Base-by-base conservation (phyloP, 1,284 basidiomycete genomes). In the Neonothopanus nambi region DNA sequence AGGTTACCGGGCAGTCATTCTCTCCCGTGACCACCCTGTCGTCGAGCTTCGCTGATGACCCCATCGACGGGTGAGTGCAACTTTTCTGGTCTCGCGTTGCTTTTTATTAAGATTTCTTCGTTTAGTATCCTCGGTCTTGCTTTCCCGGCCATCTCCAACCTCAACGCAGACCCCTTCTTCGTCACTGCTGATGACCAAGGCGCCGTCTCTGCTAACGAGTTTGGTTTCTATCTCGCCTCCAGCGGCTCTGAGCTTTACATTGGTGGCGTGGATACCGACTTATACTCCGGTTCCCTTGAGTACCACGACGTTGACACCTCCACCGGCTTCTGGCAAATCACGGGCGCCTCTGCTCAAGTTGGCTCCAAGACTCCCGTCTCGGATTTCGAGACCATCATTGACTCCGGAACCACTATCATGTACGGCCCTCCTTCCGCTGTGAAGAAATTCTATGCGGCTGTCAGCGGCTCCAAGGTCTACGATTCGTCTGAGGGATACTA, bases 21-120 rank as follows among this genome's bases (percentile, higher is more conserved):
- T 55, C 59, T 21, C 51, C 58, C 9, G 62, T 62, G 12, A 62
- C 61, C 26, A 59, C 55, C 23, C 48, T 61, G 9, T 60, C 59
- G 15, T 39, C 55, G 11, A 54, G 54, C 35, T 70, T 73, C 61
- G 36, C 21, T 2, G 30, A 44, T 41, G 56, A 59, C 37, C 54
- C 61, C 15, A 49, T 49, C 17, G 61, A 59, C 36, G 62, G 58
- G 56, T 47, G 23, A 48, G 44, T 40, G 21, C n/a, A 68, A 66
- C 3, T 85, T 87, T 59, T 73, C 67, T 15, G 39, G 42, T 39
- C n/a, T 24, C 24, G n/a, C 21, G 33, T 15, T 37, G 9, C 18
- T 21, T 9, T 37, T 23, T 40, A 5, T 30, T 17, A 12, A 28
- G n/a, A n/a, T 35, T 11, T 12, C 9, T 44, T 5, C n/a, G 20